These are phyloP conservation scores for Trametes hirsuta DNA, from an alignment of 1,284 basidiomycete species.

Conservation along the genomic window DNA sequence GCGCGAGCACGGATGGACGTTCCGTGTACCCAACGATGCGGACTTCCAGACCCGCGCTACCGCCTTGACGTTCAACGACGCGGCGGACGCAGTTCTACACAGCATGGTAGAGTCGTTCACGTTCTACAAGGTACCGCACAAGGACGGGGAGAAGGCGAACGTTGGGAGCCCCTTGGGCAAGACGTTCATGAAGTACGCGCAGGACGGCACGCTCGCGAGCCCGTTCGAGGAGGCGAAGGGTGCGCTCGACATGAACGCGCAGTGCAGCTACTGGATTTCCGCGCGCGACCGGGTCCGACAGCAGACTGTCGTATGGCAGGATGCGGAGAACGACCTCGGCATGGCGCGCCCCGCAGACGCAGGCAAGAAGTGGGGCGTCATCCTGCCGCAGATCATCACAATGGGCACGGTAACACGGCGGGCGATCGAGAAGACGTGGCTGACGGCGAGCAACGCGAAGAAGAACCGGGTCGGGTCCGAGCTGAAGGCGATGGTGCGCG, in stretches of 20 bases:
- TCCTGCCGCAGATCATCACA: conserved; percentile 94
- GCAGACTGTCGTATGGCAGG: conserved; percentile 93
- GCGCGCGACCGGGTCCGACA: conserved; percentile 91
- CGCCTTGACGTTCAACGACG: conserved; percentile 61
- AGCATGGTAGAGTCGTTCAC: conserved; percentile 51
- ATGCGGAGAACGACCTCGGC: conserved; percentile 44
- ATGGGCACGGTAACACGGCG: conserved; percentile 99
- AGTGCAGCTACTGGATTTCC: conserved; percentile 98
- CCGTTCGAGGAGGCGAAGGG: conserved; percentile 80
- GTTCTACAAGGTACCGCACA: conserved; percentile 96
- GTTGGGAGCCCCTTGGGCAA: conserved; percentile 93
- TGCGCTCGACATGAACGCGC: conserved; percentile 91
- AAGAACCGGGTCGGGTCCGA: conserved; percentile 97
- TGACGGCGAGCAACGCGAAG: conserved; percentile 98
- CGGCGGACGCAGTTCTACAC: conserved; percentile 59
- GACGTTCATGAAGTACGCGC: conserved; percentile 86
- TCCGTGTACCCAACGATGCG: conserved; percentile 62
- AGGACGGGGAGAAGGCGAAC: conserved; percentile 92
- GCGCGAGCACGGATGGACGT: conserved; percentile 91
- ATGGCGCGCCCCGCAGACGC: conserved; percentile 30
- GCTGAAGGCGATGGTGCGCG: conserved; percentile 96
- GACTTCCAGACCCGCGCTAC: conserved; percentile 44
- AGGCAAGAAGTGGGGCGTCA: conserved; percentile 79
- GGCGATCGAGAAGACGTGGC: conserved; percentile 98
- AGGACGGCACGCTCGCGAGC: conserved; percentile 83